Evolutionary conservation across 345 rosid species (phyloP).

Genomic region (Acer campestre): DNA sequence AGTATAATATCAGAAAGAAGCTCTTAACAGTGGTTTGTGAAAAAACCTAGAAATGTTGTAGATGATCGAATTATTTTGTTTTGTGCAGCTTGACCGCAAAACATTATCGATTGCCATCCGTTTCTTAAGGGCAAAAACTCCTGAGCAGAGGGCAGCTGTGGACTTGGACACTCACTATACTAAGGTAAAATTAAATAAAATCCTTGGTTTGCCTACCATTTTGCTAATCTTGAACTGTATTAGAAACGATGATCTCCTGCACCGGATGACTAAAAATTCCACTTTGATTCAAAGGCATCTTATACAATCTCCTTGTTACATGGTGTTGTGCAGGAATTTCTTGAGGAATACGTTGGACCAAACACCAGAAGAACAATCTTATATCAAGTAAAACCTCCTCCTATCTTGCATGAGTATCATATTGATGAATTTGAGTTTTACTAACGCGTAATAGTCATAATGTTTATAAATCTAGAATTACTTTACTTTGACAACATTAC

Average conservation of each 20-base stretch:
- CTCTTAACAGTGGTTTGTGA: neutral
- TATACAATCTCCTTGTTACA: neutral
- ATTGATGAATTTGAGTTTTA: neutral
- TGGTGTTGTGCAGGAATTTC: constrained; percentile 61
- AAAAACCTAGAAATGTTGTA: neutral
- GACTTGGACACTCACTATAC: constrained; percentile 97
- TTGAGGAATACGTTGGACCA: constrained; percentile 70
- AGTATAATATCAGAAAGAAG: neutral
- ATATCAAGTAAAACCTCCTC: constrained; percentile 59
- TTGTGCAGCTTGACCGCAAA: constrained; percentile 64
- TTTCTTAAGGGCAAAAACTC: constrained; percentile 84
- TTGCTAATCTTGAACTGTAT: neutral
- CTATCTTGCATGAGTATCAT: constrained; percentile 8
- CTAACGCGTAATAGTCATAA: neutral
- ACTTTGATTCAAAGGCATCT: neutral
- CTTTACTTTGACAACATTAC: neutral
- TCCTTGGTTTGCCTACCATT: neutral
- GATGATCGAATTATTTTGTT: constrained; percentile 10
- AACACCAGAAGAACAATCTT: constrained; percentile 66
- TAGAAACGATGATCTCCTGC: neutral
- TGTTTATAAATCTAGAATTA: neutral
- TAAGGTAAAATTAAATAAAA: constrained; percentile 43
- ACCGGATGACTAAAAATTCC: neutral
- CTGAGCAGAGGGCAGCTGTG: constrained; percentile 93
- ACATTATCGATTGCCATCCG: constrained; percentile 81